A percentile compares a stretch with the other conserved stretches of the same genome.
Evolutionary conservation across 2,329 filamentous ascomycete species (phyloP).

Genomic region (Exophiala xenobiotica): DNA sequence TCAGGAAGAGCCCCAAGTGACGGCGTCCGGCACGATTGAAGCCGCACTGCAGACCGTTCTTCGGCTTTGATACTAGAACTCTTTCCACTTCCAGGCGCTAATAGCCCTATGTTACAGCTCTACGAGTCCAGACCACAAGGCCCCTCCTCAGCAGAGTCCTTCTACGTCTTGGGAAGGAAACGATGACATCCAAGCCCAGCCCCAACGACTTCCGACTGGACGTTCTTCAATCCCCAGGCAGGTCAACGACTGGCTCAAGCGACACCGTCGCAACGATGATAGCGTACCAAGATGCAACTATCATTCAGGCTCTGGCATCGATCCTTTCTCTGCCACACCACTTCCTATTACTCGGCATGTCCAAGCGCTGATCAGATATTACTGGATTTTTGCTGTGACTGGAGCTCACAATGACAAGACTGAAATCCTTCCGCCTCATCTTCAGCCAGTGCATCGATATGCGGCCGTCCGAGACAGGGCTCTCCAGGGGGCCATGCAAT

Average conservation of each 20-base stretch:
- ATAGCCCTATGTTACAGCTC: too few relatives aligned
- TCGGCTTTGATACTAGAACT: too few relatives aligned
- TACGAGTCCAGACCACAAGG: too few relatives aligned
- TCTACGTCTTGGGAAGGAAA: too few relatives aligned
- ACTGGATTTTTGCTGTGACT: slow-evolving; percentile 4
- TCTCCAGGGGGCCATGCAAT: slow-evolving; percentile 9
- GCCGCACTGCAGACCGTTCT: too few relatives aligned
- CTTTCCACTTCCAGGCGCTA: too few relatives aligned
- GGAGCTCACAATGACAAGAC: slow-evolving; percentile 16
- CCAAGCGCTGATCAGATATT: slow-evolving; percentile 13
- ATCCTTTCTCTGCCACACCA: slow-evolving; percentile 16
- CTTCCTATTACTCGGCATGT: slow-evolving; percentile 12
- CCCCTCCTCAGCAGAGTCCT: too few relatives aligned
- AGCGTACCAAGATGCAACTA: slow-evolving; percentile 9
- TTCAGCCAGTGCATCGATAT: slow-evolving; percentile 13
- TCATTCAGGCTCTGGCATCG: slow-evolving; percentile 13
- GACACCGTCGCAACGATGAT: not conserved
- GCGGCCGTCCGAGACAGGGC: slow-evolving; percentile 7
- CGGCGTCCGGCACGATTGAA: too few relatives aligned
- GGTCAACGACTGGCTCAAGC: slow-evolving; percentile 3
- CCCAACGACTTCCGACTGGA: not conserved
- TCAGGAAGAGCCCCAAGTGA: too few relatives aligned
- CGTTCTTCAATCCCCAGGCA: too few relatives aligned
- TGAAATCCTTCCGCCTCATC: slow-evolving; percentile 15
- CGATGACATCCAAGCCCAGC: not conserved